Conservation (phyloP, 495 filamentous ascomycete species). For the Barbatosphaeria neglecta region DNA sequence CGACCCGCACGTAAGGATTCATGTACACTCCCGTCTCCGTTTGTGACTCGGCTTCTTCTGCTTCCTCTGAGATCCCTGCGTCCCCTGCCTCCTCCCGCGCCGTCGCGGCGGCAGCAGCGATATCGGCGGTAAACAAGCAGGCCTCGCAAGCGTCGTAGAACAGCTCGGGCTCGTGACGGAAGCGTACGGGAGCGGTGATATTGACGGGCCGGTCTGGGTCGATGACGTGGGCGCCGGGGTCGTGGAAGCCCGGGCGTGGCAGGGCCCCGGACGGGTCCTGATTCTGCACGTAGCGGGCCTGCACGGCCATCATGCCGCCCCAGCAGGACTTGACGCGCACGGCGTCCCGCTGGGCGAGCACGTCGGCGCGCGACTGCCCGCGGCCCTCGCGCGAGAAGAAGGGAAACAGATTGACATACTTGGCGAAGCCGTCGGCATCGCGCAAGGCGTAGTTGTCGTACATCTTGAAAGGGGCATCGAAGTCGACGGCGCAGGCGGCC, state of each 20-base stretch:
- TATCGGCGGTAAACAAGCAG: slow-evolving; percentile 65
- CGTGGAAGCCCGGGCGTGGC: slow-evolving; percentile 10
- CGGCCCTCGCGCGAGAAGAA: slow-evolving; percentile 55
- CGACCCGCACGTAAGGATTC: slow-evolving; percentile 62
- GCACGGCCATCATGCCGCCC: slow-evolving; percentile 73
- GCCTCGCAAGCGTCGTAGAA: slow-evolving; percentile 75
- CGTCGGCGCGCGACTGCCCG: slow-evolving; percentile 45
- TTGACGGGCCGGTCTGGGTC: slow-evolving; percentile 12
- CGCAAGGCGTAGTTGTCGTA: slow-evolving; percentile 76
- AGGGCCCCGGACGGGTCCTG: slow-evolving; percentile 5
- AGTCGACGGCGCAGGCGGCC: slow-evolving; percentile 75
- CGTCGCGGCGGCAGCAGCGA: slow-evolving; percentile 21
- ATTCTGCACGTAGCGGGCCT: slow-evolving; percentile 51
- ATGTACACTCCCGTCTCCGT: slow-evolving; percentile 51
- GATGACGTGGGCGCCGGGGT: slow-evolving; percentile 12
- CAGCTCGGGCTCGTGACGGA: slow-evolving; percentile 50
- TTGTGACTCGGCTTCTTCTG: not conserved
- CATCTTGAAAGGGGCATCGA: slow-evolving; percentile 63
- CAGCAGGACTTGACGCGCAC: slow-evolving; percentile 69
- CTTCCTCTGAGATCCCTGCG: not conserved
- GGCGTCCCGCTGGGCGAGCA: slow-evolving; percentile 50
- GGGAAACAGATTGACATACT: slow-evolving; percentile 63
- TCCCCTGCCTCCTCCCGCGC: slow-evolving; percentile 8
- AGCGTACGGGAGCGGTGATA: slow-evolving; percentile 42
- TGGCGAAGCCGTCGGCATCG: slow-evolving; percentile 58